phyloP scores from a whole-genome alignment of 108 stramenopile species.

The Stephanodiscus minutulus region DNA sequence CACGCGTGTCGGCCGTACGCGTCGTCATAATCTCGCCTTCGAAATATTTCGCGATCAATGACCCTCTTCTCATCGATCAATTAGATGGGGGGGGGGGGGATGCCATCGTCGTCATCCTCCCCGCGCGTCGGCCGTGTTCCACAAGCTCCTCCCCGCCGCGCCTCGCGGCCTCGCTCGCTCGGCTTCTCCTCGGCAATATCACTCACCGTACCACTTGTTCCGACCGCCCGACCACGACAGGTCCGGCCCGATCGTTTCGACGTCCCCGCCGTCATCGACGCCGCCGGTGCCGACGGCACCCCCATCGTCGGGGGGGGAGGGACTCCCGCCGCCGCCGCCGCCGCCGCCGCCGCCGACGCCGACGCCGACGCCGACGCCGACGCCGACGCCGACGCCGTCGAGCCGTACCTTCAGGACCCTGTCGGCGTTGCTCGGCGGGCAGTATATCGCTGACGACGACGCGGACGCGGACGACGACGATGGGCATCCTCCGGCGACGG shows the following conservation, averaged over 20 bases:
- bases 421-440: constrained; percentile 78
- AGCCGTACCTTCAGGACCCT: constrained; percentile 79
- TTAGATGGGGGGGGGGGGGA: no score
- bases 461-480: background rate
- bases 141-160: no score
- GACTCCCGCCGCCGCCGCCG: no score
- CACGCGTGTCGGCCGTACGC: no score
- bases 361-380: no score
- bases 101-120: background rate
- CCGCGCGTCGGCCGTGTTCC: no score
- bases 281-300: no score
- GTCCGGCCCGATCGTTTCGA: constrained; percentile 31
- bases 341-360: no score
- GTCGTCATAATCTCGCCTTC: no score
- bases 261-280: constrained; percentile 21
- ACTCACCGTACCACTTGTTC: constrained; percentile 85
- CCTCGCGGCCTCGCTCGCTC: background rate
- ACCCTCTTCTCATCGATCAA: no score
- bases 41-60: background rate
- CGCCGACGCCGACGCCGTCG: constrained; percentile 19
- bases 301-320: no score
- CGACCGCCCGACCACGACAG: constrained; percentile 22
- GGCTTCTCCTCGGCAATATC: no score
- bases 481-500: background rate
- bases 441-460: constrained; percentile 69